These are phyloP conservation scores for Lipomyces lipofer DNA, from an alignment of 805 yeast species.

Conservation along the genomic window DNA sequence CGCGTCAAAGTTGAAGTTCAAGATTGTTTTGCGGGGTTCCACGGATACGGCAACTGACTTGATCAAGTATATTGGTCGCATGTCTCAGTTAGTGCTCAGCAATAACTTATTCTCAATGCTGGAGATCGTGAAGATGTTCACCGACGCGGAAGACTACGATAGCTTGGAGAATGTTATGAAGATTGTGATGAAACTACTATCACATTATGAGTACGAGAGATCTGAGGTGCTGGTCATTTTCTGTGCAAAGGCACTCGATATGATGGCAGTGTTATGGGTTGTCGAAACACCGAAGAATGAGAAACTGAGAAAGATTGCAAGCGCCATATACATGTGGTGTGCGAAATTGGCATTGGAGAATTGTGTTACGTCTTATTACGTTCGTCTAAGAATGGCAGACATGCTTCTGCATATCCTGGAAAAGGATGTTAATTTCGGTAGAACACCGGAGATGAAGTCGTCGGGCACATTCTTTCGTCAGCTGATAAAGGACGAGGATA, in stretches of 20 bases:
- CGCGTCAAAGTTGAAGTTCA: background rate
- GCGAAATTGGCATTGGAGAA: background rate
- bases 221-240: constrained; percentile 15
- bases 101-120: background rate
- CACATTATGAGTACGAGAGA: constrained; percentile 24
- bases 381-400: background rate
- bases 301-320: background rate
- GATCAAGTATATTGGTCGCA: background rate
- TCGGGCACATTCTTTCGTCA: constrained; percentile 6
- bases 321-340: constrained; percentile 5
- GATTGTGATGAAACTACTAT: background rate
- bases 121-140: background rate
- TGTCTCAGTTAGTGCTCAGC: background rate
- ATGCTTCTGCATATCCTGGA: background rate
- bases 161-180: too few species aligned
- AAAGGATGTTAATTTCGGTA: background rate
- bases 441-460: background rate
- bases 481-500: constrained; percentile 4
- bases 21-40: background rate
- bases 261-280: constrained; percentile 2
- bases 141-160: background rate
- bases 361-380: background rate
- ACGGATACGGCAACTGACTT: background rate
- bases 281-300: background rate
- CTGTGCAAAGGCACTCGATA: background rate